These are phyloP conservation scores for Sonneratia caseolaris DNA, from an alignment of 345 rosid genomes.

Conservation along the genomic window DNA sequence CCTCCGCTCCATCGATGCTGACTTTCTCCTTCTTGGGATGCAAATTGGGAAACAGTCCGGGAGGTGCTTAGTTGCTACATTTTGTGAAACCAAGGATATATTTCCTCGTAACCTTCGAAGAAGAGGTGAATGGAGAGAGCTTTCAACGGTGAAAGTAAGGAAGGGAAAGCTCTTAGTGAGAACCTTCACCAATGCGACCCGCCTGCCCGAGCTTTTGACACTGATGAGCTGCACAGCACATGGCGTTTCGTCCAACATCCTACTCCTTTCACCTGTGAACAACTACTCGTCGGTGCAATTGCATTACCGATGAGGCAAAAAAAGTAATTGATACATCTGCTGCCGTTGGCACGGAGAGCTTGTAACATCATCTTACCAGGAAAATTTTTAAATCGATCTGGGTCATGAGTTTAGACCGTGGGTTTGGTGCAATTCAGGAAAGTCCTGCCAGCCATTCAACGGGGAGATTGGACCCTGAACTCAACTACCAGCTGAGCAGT, in stretches of 20 bases:
- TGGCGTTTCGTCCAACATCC: background rate
- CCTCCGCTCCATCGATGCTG: constrained; percentile 72
- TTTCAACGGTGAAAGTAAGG: background rate
- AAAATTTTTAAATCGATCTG: background rate
- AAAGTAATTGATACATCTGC: background rate
- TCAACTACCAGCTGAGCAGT: too few relatives aligned
- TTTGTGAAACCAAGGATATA: background rate
- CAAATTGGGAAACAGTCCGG: background rate
- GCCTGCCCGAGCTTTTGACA: background rate
- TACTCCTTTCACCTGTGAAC: background rate
- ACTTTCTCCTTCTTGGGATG: background rate
- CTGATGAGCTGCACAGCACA: background rate
- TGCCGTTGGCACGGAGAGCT: background rate
- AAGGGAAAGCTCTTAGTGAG: background rate
- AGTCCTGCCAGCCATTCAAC: too few relatives aligned
- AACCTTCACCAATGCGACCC: background rate
- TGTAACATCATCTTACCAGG: background rate
- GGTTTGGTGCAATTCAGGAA: too few relatives aligned
- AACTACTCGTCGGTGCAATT: too few relatives aligned
- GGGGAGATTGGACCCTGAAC: too few relatives aligned
- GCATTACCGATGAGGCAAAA: background rate
- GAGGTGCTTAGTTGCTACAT: background rate
- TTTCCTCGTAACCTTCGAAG: background rate
- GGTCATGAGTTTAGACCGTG: too few relatives aligned
- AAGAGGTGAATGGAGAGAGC: background rate